A percentile compares a stretch with the other conserved stretches of the same genome.
Evolutionary conservation across 768 basidiomycete genomes (phyloP).

Genomic region (Pisolithus albus): DNA sequence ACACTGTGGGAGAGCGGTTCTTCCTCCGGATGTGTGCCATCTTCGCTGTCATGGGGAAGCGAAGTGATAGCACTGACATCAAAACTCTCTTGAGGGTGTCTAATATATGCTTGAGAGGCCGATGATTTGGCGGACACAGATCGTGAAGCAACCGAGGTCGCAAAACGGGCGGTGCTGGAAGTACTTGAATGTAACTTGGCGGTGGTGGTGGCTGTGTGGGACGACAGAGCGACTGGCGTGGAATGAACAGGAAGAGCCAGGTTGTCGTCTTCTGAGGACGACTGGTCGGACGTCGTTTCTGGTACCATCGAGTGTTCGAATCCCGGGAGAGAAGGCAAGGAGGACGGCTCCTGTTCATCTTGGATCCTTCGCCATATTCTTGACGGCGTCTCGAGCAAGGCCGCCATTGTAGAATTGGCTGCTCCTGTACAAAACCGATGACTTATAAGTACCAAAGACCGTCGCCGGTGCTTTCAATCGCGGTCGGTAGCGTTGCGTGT

Average conservation of each 20-base stretch:
- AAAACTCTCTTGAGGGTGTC: constrained; percentile 43
- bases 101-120: constrained; percentile 30
- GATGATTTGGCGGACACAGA: constrained; percentile 29
- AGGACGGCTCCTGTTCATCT: constrained; percentile 73
- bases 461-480: too few relatives aligned
- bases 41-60: constrained; percentile 33
- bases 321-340: constrained; percentile 66
- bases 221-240: constrained; percentile 50
- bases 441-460: too few relatives aligned
- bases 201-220: constrained; percentile 43
- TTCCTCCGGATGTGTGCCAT: constrained; percentile 32
- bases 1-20: constrained; percentile 38
- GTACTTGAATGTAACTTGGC: constrained; percentile 47
- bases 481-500: too few relatives aligned
- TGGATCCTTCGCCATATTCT: constrained; percentile 81
- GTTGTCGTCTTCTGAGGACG: constrained; percentile 36
- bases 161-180: constrained; percentile 44
- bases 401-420: constrained; percentile 22
- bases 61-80: constrained; percentile 55
- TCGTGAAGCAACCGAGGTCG: constrained; percentile 45
- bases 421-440: background rate
- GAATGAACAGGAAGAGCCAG: constrained; percentile 55
- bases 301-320: constrained; percentile 58
- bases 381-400: constrained; percentile 72
- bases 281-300: constrained; percentile 30